Percentiles rank a stretch among this genome's conserved stretches.
Conservation (phyloP, 179 eudicot genomes). For the Vitellaria paradoxa region DNA sequence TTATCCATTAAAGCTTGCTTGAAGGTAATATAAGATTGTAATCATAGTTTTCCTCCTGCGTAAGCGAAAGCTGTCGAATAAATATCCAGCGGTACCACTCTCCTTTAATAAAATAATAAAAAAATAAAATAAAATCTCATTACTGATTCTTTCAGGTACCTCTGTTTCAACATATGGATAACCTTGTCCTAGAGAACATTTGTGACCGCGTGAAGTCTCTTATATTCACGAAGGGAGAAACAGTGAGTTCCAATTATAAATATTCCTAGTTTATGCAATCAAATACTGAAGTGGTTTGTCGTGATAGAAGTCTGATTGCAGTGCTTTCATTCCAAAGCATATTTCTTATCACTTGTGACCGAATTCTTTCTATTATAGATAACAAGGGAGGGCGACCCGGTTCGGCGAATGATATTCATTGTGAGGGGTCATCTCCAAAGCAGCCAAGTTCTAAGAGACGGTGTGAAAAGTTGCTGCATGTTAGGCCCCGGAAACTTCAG, state of each 20-base stretch:
- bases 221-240: conserved; percentile 91
- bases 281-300: too few relatives aligned
- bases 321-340: too few relatives aligned
- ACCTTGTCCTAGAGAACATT: conserved; percentile 71
- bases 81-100: too few relatives aligned
- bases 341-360: too few relatives aligned
- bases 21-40: too few relatives aligned
- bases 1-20: too few relatives aligned
- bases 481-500: conserved; percentile 98
- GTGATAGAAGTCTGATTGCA: too few relatives aligned
- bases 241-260: conserved; percentile 39
- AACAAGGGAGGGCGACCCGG: conserved; percentile 93
- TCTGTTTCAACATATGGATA: conserved; percentile 95
- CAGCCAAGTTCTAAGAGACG: conserved; percentile 82
- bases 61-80: too few relatives aligned
- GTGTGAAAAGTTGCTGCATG: conserved; percentile 90
- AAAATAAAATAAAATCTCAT: too few relatives aligned
- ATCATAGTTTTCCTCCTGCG: too few relatives aligned
- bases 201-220: conserved; percentile 49
- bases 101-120: too few relatives aligned
- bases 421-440: conserved; percentile 96
- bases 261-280: too few relatives aligned
- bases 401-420: conserved; percentile 82
- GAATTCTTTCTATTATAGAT: conserved; percentile 33
- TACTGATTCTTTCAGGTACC: conserved; percentile 56